Conservation (phyloP, 2,329 filamentous ascomycete genomes). For the Aspergillus flavus region DNA sequence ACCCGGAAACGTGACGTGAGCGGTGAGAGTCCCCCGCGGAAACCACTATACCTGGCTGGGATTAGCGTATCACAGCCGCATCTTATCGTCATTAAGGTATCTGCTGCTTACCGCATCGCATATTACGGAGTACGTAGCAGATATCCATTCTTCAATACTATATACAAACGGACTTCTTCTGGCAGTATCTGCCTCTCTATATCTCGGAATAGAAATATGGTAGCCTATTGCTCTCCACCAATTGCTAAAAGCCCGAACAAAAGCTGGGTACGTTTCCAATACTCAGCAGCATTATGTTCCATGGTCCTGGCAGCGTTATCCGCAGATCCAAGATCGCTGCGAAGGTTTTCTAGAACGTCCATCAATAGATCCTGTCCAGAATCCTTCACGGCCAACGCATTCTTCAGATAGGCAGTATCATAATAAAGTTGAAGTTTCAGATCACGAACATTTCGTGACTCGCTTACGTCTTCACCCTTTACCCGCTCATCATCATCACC, state of each 20-base stretch:
- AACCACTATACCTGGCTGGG: not conserved
- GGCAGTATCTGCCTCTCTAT: not conserved
- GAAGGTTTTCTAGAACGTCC: constrained; percentile 49
- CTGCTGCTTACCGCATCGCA: not conserved
- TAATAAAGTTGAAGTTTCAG: constrained; percentile 43
- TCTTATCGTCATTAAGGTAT: not conserved
- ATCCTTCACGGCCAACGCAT: constrained; percentile 26
- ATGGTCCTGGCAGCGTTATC: constrained; percentile 57
- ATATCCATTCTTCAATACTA: not conserved
- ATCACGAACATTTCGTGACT: constrained; percentile 27
- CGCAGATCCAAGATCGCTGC: constrained; percentile 52
- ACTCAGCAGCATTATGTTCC: constrained; percentile 67
- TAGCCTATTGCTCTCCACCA: constrained; percentile 12
- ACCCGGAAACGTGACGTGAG: constrained; percentile 29
- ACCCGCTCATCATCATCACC: constrained; percentile 2
- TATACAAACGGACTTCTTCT: not conserved
- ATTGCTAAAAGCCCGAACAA: constrained; percentile 74
- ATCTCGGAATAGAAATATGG: not conserved
- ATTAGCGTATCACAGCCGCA: not conserved
- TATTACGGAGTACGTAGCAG: too few species aligned
- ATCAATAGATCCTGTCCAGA: constrained; percentile 40
- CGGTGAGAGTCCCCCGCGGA: constrained; percentile 27
- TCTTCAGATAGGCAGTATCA: constrained; percentile 37
- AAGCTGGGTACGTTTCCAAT: constrained; percentile 80
- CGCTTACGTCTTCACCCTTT: constrained; percentile 3